These are phyloP conservation scores for Coemansia pectinata DNA, from an alignment of 192 early-diverging fungal species.

Conservation along the genomic window DNA sequence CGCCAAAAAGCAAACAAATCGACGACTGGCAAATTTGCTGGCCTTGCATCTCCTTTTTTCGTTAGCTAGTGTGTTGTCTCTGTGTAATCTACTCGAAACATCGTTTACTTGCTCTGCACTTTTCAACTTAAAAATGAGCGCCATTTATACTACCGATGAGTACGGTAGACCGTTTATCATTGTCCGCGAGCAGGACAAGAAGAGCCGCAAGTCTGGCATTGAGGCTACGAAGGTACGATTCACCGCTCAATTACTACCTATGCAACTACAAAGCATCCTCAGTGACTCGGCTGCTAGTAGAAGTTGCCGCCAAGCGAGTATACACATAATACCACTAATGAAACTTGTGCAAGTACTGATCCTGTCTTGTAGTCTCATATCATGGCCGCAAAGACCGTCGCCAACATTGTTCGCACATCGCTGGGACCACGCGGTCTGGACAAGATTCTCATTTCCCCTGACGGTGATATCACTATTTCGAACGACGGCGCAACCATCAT, in stretches of 20 bases:
- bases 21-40: neutral
- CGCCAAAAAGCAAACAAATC: neutral
- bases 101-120: neutral
- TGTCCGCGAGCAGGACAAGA: constrained; percentile 94
- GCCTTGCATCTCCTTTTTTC: neutral
- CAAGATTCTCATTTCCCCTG: constrained; percentile 99
- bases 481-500: constrained; percentile 99
- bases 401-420: constrained; percentile 97
- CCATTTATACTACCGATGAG: constrained; percentile 94
- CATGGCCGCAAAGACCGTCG: constrained; percentile 94
- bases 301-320: neutral
- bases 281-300: neutral
- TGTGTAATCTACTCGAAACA: neutral
- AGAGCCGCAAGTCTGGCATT: constrained; percentile 84
- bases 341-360: neutral
- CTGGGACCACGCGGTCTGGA: constrained; percentile 98
- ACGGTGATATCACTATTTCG: constrained; percentile 98
- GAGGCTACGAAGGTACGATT: constrained; percentile 90
- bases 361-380: constrained; percentile 81
- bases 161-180: constrained; percentile 99
- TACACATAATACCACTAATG: neutral
- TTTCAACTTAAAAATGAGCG: constrained; percentile 51
- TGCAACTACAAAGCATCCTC: neutral
- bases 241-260: neutral
- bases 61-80: neutral